These are phyloP conservation scores for Coriaria nepalensis DNA, from an alignment of 306 rosid species.

Conservation along the genomic window DNA sequence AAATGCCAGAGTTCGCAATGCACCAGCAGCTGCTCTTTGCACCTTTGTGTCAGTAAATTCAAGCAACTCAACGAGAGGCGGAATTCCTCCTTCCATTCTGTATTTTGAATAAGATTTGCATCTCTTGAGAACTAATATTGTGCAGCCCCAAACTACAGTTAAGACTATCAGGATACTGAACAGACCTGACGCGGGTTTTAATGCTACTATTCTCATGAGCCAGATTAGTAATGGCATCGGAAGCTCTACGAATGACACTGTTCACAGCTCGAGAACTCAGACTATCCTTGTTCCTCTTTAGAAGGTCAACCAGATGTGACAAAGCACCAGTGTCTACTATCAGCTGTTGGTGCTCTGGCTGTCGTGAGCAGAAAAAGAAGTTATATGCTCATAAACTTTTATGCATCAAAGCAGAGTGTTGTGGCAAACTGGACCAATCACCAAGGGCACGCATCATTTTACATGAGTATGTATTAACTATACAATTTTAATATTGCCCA, in stretches of 20 bases:
- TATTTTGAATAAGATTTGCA: slow-evolving; percentile 5
- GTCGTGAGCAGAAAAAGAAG: slow-evolving; percentile 24
- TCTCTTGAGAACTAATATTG: too few relatives aligned
- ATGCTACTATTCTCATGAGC: slow-evolving; percentile 96
- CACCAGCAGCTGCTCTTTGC: slow-evolving; percentile 99
- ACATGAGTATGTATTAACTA: too few relatives aligned
- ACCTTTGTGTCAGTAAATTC: slow-evolving; percentile 79
- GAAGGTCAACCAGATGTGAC: slow-evolving; percentile 64
- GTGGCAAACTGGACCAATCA: background rate
- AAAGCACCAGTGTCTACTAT: slow-evolving; percentile 83
- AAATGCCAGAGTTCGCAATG: slow-evolving; percentile 85
- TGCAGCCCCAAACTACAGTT: background rate
- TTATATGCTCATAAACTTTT: slow-evolving; percentile 25
- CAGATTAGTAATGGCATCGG: slow-evolving; percentile 96
- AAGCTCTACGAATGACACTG: slow-evolving; percentile 94
- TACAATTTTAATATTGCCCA: too few relatives aligned
- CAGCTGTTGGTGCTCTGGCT: slow-evolving; percentile 98
- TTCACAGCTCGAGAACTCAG: slow-evolving; percentile 53
- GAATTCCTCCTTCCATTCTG: slow-evolving; percentile 98
- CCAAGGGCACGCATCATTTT: too few relatives aligned
- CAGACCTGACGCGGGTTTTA: slow-evolving; percentile 91
- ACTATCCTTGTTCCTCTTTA: slow-evolving; percentile 61
- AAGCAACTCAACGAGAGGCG: slow-evolving; percentile 90
- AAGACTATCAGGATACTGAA: slow-evolving; percentile 10
- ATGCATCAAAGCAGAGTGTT: background rate